These are phyloP conservation scores for Trichosanthes cucumerina DNA, from an alignment of 306 rosid genomes.

Conservation along the genomic window DNA sequence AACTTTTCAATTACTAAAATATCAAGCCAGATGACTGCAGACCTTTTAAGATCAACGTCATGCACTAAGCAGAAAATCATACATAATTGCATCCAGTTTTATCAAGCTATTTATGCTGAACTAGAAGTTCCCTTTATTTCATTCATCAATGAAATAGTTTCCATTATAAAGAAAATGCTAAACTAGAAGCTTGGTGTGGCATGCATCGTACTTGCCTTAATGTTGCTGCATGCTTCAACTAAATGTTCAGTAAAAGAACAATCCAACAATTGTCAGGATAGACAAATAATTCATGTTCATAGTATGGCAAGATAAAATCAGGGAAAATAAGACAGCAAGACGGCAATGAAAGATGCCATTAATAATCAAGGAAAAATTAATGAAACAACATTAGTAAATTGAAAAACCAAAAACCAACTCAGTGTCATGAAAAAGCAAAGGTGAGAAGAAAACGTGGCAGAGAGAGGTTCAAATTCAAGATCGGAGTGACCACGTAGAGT, in stretches of 20 bases:
- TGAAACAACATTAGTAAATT: not conserved
- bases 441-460: not conserved
- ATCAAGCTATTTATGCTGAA: not conserved
- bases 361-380: not conserved
- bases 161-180: not conserved
- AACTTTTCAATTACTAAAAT: not conserved
- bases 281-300: not conserved
- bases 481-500: not conserved
- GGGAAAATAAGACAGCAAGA: not conserved
- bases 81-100: not conserved
- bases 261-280: not conserved
- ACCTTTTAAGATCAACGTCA: not conserved
- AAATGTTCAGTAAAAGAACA: not conserved
- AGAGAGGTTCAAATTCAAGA: not conserved
- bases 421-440: not conserved
- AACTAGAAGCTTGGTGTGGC: not conserved
- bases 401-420: not conserved
- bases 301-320: not conserved
- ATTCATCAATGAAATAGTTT: too few species aligned
- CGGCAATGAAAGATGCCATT: not conserved
- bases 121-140: not conserved
- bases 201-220: not conserved
- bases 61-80: not conserved
- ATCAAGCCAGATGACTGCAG: not conserved
- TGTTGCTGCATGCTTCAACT: not conserved